Percentiles rank a stretch among this genome's conserved stretches.
These are phyloP conservation scores for Salvia splendens DNA, from an alignment of 257 asterid genomes.

Conservation along the genomic window DNA sequence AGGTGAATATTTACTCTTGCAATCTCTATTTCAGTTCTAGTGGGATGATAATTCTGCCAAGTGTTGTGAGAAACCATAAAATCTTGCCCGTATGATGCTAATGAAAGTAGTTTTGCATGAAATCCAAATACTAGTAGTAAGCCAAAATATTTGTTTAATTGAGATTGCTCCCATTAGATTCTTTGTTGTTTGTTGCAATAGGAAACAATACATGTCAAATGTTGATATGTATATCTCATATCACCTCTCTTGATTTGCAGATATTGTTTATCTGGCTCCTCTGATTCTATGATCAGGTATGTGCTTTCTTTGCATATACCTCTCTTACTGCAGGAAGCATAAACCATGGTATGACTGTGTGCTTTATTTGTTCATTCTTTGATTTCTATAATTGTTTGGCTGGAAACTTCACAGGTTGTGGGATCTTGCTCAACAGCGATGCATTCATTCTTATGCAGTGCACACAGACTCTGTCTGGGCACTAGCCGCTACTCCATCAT, in stretches of 20 bases:
- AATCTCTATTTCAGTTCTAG: neutral
- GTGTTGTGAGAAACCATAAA: neutral
- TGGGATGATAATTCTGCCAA: constrained; percentile 26
- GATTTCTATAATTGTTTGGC: neutral
- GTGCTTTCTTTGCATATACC: constrained; percentile 8
- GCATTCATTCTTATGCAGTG: constrained; percentile 97
- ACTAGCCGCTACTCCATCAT: constrained; percentile 91
- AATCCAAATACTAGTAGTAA: neutral
- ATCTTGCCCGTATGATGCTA: constrained; percentile 8
- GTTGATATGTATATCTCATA: neutral
- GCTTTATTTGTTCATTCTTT: constrained; percentile 16
- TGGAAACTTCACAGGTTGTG: constrained; percentile 58
- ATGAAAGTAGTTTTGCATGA: constrained; percentile 8
- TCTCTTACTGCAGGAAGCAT: constrained; percentile 21
- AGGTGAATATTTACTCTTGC: too few species aligned
- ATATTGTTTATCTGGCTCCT: constrained; percentile 96
- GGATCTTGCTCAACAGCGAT: constrained; percentile 99
- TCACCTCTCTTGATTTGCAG: constrained; percentile 51
- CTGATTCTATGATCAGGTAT: constrained; percentile 99
- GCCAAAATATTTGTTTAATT: neutral
- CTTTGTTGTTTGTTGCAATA: constrained; percentile 13
- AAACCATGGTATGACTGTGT: neutral
- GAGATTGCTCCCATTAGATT: neutral
- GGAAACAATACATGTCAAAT: constrained; percentile 18
- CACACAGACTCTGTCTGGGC: constrained; percentile 99